Conservation (phyloP, 345 rosid genomes). For the Rhodamnia rubescens region DNA sequence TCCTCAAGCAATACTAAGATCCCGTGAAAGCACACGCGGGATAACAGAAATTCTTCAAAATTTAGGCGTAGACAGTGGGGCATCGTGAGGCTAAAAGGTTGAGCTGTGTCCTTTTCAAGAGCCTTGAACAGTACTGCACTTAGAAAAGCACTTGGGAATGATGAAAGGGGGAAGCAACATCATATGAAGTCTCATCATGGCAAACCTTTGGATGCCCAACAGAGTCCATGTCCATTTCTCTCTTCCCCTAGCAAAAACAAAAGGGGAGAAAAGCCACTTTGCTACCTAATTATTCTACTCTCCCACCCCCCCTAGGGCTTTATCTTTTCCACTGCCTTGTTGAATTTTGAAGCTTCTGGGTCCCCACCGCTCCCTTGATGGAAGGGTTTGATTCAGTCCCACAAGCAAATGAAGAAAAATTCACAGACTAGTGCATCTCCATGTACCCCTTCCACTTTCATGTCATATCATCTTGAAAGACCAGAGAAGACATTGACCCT, state of each 20-base stretch:
- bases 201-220: constrained; percentile 1
- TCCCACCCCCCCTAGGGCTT: background rate
- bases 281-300: background rate
- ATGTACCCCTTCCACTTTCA: background rate
- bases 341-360: constrained; percentile 9
- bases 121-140: background rate
- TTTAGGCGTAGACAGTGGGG: too few relatives aligned
- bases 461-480: background rate
- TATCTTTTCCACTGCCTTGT: constrained; percentile 8
- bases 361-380: constrained; percentile 7
- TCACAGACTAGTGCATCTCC: background rate
- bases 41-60: background rate
- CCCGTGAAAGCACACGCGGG: background rate
- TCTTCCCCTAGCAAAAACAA: constrained; percentile 3
- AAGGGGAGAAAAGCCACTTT: background rate
- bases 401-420: background rate
- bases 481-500: background rate
- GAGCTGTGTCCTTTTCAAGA: background rate
- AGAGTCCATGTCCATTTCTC: background rate
- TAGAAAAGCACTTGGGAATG: constrained; percentile 3
- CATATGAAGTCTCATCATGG: constrained; percentile 21
- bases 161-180: constrained; percentile 43
- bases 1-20: too few relatives aligned
- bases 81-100: too few relatives aligned
- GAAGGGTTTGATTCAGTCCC: background rate